Evolutionary conservation across 768 basidiomycete species (phyloP), one percentile per base, ranked within the genome.

Genomic region (Rickenella mellea): DNA sequence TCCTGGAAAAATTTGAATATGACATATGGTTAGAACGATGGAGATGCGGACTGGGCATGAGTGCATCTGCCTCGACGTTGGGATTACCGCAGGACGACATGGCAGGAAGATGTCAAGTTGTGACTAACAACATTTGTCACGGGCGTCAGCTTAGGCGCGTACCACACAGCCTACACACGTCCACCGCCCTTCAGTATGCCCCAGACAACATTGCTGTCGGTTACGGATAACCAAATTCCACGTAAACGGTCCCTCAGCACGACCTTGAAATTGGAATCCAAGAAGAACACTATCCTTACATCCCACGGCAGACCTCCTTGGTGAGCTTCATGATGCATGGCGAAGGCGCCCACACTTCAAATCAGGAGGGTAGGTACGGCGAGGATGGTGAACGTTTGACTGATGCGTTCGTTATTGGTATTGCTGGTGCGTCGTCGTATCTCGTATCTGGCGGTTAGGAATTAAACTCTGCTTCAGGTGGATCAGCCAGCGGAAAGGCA

Each of bases 401-500:
- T 29, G 78, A 82, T 55, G 88, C 88, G 12, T 91, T 89, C 53
- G 88, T 90, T 29, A 76, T 91, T 44, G 88, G 77, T 6, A 78
- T 91, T 47, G 85, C 83, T 55, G 88, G 88, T 83, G 54, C 42
- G 66, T 59, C n/a, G 27, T 6, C 26, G 8, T n/a, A 29, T 27
- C 26, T 15, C 3, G 8, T 20, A 26, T 20, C 32, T 26, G 40
- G 33, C 6, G 19, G 24, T 39, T 4, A 32, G 37, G 29, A 38
- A 40, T 15, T 35, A 9, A 27, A 37, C 32, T 36, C 30, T 27
- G 40, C 32, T 42, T 46, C 51, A 87, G 85, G 85, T 38, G 87
- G 87, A 9, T 89, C 86, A 45, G 86, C 84, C 2, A 89, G 87
- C 49, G 88, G 88, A 45, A 91, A 91, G 76, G 87, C 83, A 50